Base-by-base conservation (phyloP, 2,329 filamentous ascomycete genomes). In the Fusarium foetens region DNA sequence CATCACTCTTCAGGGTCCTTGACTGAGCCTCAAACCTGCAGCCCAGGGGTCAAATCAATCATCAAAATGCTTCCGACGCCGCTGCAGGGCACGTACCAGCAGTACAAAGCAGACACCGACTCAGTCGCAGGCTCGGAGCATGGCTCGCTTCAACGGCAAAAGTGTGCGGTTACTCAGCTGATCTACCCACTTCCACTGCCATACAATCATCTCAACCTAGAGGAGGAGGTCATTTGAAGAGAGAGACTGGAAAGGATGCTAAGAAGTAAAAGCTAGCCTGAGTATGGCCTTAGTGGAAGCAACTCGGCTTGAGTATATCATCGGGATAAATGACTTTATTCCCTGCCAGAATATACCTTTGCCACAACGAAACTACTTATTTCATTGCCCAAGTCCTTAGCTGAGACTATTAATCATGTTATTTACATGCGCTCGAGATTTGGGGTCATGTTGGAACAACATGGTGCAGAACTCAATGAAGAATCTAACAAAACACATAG, bases 301-400 rank as follows among this genome's bases (percentile, higher is more conserved):
- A 23, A 21, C 11, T 25, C 16, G 33, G 0, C 42, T 16, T 29
- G 80, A 79, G 38, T 79, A 83, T 53, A 77, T 80, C 25, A 78
- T 85, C n/a, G n/a, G n/a, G n/a, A n/a, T n/a, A n/a, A n/a, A n/a
- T n/a, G n/a, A n/a, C n/a, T n/a, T n/a, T n/a, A n/a, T n/a, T n/a
- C n/a, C n/a, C n/a, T n/a, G n/a, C n/a, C n/a, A n/a, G n/a, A n/a
- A n/a, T n/a, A n/a, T n/a, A n/a, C n/a, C n/a, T n/a, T n/a, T n/a
- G n/a, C n/a, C n/a, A n/a, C n/a, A n/a, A n/a, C n/a, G n/a, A n/a
- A n/a, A n/a, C n/a, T n/a, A n/a, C n/a, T n/a, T n/a, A n/a, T n/a
- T n/a, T n/a, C n/a, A n/a, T n/a, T n/a, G n/a, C n/a, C n/a, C n/a
- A n/a, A n/a, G n/a, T n/a, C n/a, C n/a, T n/a, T n/a, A n/a, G n/a